Percentiles rank a stretch among this genome's conserved stretches.
Evolutionary conservation across 2,329 filamentous ascomycete genomes (phyloP).

Genomic region (Aspergillus unguis): DNA sequence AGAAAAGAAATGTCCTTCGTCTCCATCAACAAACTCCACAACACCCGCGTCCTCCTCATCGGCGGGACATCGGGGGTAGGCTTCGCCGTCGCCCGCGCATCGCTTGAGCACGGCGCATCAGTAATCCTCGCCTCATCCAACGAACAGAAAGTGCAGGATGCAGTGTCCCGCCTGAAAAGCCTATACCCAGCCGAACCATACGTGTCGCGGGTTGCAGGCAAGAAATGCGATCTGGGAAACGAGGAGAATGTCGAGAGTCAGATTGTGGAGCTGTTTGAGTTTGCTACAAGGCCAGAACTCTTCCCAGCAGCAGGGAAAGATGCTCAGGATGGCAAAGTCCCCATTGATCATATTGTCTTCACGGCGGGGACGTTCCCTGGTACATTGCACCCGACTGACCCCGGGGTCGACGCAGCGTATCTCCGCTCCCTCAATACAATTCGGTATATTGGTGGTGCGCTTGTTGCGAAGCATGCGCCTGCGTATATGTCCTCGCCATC

Average conservation of each 20-base stretch:
- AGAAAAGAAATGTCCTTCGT: constrained; percentile 9
- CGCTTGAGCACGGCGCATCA: constrained; percentile 47
- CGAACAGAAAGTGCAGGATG: constrained; percentile 36
- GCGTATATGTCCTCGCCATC: background rate
- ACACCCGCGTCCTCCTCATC: constrained; percentile 48
- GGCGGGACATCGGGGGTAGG: constrained; percentile 55
- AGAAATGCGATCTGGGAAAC: constrained; percentile 46
- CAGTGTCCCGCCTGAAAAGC: constrained; percentile 40
- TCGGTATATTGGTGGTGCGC: constrained; percentile 32
- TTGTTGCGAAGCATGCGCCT: constrained; percentile 40
- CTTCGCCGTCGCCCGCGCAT: constrained; percentile 50
- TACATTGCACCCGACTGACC: constrained; percentile 22
- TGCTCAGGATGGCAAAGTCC: background rate
- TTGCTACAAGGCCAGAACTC: constrained; percentile 18
- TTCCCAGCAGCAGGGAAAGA: background rate
- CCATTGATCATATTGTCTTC: constrained; percentile 51
- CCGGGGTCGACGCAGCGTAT: constrained; percentile 19
- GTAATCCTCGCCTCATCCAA: constrained; percentile 48
- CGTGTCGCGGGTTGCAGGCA: constrained; percentile 16
- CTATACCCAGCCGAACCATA: constrained; percentile 38
- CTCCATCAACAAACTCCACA: constrained; percentile 43
- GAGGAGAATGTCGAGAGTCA: constrained; percentile 44
- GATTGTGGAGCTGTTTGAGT: constrained; percentile 41
- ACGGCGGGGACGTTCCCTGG: constrained; percentile 42
- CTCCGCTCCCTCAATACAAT: constrained; percentile 15